phyloP scores from a whole-genome alignment of 352 stramenopile species.

The Blastocystis sp. region DNA sequence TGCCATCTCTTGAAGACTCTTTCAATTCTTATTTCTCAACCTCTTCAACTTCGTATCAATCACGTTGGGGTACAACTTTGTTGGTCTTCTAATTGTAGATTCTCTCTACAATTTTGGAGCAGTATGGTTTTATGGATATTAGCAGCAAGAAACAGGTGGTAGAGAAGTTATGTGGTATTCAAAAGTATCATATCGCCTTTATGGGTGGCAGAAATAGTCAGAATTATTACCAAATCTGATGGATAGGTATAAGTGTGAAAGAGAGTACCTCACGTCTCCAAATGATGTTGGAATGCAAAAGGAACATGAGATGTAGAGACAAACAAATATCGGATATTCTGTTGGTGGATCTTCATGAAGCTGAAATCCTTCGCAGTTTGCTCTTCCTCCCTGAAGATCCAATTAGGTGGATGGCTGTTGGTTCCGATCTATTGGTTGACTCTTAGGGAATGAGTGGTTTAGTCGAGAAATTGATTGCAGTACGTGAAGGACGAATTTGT shows the following conservation, averaged over 20 bases:
- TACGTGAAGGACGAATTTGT: background rate
- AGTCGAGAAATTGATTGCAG: background rate
- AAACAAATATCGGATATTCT: constrained; percentile 8
- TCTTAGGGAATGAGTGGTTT: background rate
- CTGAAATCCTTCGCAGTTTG: background rate
- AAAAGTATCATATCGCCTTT: background rate
- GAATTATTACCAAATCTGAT: background rate
- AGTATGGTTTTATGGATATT: constrained; percentile 9
- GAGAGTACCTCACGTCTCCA: background rate
- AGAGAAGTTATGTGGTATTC: constrained; percentile 3
- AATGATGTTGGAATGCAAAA: background rate
- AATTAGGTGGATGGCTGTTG: background rate
- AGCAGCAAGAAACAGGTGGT: background rate
- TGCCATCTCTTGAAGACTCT: background rate
- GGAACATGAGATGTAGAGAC: background rate
- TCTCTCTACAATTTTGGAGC: background rate
- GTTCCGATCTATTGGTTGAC: background rate
- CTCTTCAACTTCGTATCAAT: background rate
- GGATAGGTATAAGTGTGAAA: background rate
- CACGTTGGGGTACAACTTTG: background rate
- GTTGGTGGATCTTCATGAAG: background rate
- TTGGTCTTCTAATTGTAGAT: background rate
- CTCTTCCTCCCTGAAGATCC: background rate
- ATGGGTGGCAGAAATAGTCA: background rate
- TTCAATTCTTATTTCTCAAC: background rate